A percentile compares a stretch with the other conserved stretches of the same genome.
phyloP scores from a whole-genome alignment of 225 moss, liverwort and hornwort species.

The Marchantia polymorpha region DNA sequence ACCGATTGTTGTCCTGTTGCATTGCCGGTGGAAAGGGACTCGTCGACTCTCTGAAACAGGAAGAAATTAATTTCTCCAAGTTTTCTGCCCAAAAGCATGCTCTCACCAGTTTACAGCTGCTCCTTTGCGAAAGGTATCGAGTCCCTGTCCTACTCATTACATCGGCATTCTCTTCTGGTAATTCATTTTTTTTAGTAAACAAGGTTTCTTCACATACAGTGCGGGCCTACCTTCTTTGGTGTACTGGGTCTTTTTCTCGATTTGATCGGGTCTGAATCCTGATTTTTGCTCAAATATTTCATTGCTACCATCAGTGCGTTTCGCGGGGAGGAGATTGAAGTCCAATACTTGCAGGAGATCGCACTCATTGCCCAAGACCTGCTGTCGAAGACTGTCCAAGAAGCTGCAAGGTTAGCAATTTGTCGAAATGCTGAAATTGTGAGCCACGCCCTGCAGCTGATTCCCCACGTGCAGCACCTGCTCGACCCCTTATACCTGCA shows the following conservation, averaged over 20 bases:
- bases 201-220: not conserved
- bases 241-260: not conserved
- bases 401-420: not conserved
- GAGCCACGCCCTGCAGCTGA: constrained; percentile 33
- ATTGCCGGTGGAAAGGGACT: constrained; percentile 47
- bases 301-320: constrained; percentile 10
- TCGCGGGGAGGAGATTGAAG: constrained; percentile 38
- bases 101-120: constrained; percentile 23
- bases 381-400: constrained; percentile 31
- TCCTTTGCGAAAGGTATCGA: constrained; percentile 37
- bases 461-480: constrained; percentile 50
- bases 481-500: constrained; percentile 47
- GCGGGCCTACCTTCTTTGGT: not conserved
- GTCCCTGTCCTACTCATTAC: not conserved
- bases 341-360: constrained; percentile 33
- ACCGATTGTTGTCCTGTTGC: constrained; percentile 52
- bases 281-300: not conserved
- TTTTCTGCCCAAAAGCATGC: constrained; percentile 26
- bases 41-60: constrained; percentile 29
- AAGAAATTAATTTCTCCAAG: not conserved
- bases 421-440: constrained; percentile 26
- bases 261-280: too few species aligned
- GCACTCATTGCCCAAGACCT: constrained; percentile 29
- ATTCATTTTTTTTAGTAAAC: too few species aligned
- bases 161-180: not conserved